Evolutionary conservation across 768 basidiomycete species (phyloP), one percentile per base, ranked within the genome.

Genomic region (Sistotremastrum suecicum): DNA sequence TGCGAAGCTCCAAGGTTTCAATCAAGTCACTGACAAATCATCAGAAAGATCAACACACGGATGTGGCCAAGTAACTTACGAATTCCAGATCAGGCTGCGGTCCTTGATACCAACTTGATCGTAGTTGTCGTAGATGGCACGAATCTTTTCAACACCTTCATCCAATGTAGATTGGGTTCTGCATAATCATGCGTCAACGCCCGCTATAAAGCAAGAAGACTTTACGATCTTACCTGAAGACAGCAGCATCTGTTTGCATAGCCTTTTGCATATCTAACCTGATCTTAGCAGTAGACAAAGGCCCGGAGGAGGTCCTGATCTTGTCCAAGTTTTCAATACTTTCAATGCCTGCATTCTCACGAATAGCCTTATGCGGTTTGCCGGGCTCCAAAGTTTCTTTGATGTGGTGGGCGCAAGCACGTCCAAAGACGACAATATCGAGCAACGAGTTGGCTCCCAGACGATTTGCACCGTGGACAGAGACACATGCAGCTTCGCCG

Each of bases 1-100:
- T 99, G 62, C 92, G 83, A 37, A 98, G 80, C 63, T 99, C 95
- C 45, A 98, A 75, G 7, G 92, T 98, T 68, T 99, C 95, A 50
- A 98, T 74, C 48, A 99, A 80, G 61, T 99, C 95, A 54, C 89
- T 92, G 53, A 3, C 49, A 50, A 28, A 33, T n/a, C 41, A 38
- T 48, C 3, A 33, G 33, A n/a, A 47, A 34, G 28, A 11, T 30
- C 32, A 34, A 41, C 7, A 38, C 10, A 34, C 9, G 9, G 10
- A 50, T 36, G 35, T 43, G 34, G 20, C 20, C 20, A n/a, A 39
- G 9, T 7, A 59, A 65, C 88, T 51, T 57, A 94, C 91, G 89
- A 88, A 69, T 98, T 97, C 95, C 94, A 99, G 64, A 98, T 95
- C 92, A 98, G 87, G 66, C 87, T 89, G 59, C 95, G 75, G 64